Evolutionary conservation across 1,284 basidiomycete species (phyloP).

Genomic region (Cutaneotrichosporon sp.): DNA sequence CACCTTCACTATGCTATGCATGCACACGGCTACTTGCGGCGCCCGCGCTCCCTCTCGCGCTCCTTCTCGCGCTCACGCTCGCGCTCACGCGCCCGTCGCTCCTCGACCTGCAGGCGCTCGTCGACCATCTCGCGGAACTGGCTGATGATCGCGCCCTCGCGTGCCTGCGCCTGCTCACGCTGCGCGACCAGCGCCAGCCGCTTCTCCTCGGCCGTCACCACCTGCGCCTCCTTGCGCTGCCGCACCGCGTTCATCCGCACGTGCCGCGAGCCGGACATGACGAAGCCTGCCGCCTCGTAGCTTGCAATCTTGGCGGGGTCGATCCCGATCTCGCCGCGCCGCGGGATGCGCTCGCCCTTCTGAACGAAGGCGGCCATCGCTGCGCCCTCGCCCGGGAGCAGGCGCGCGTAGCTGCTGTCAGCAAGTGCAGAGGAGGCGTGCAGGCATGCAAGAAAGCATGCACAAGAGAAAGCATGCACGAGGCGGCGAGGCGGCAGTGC

Average conservation of each 20-base stretch:
- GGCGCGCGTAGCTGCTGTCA: conserved; percentile 64
- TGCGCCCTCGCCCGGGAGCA: conserved; percentile 90
- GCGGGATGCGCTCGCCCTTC: conserved; percentile 89
- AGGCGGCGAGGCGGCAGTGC: too few relatives aligned
- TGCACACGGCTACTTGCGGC: too few relatives aligned
- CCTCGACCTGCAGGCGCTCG: conserved; percentile 53
- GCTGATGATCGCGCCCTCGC: conserved; percentile 65
- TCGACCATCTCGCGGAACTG: conserved; percentile 78
- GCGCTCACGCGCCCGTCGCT: background rate
- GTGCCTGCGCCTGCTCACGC: conserved; percentile 85
- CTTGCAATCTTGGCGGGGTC: conserved; percentile 80
- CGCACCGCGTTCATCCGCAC: conserved; percentile 95
- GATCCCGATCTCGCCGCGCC: conserved; percentile 96
- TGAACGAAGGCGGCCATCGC: conserved; percentile 96
- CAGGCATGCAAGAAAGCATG: background rate
- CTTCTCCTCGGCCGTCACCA: conserved; percentile 97
- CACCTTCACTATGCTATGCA: too few relatives aligned
- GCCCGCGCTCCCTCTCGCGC: background rate
- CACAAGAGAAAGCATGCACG: too few relatives aligned
- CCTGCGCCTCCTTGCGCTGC: conserved; percentile 96
- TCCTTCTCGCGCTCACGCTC: conserved; percentile 9
- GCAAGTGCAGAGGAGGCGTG: background rate
- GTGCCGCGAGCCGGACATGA: conserved; percentile 95
- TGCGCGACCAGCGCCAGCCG: conserved; percentile 88
- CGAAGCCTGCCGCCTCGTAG: conserved; percentile 90